Percentiles rank a stretch among this genome's conserved stretches.
phyloP scores from a whole-genome alignment of 2,329 filamentous ascomycete genomes.

The Escovopsis sp. region DNA sequence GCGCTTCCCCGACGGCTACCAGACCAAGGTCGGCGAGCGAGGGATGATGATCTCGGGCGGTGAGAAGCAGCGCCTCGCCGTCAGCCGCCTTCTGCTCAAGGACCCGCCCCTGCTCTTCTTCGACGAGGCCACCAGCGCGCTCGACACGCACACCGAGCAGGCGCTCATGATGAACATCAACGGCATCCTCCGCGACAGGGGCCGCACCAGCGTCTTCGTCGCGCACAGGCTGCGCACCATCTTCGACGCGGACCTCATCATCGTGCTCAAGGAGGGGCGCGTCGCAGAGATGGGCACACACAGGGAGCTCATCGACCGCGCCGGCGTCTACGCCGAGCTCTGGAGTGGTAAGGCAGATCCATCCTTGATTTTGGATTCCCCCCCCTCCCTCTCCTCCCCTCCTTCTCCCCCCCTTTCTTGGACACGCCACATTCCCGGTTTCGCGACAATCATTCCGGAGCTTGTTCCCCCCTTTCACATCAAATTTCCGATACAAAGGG shows the following conservation, averaged over 20 bases:
- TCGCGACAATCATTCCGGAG: too few species aligned
- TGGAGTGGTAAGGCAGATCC: constrained; percentile 86
- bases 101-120: constrained; percentile 86
- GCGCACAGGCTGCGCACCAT: constrained; percentile 88
- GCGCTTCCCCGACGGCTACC: constrained; percentile 72
- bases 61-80: constrained; percentile 81
- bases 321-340: constrained; percentile 72
- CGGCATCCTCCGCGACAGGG: constrained; percentile 75
- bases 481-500: too few species aligned
- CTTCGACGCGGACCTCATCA: constrained; percentile 83
- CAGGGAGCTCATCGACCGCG: constrained; percentile 60
- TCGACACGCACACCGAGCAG: constrained; percentile 90
- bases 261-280: constrained; percentile 68
- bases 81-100: constrained; percentile 72
- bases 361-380: too few species aligned
- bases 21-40: constrained; percentile 82
- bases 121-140: constrained; percentile 81
- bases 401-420: too few species aligned
- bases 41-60: constrained; percentile 95
- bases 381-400: too few species aligned
- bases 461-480: too few species aligned
- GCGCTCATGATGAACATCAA: constrained; percentile 86
- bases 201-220: constrained; percentile 83
- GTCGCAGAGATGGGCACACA: constrained; percentile 90
- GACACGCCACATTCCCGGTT: too few species aligned